These are phyloP conservation scores for Geoglossum glabrum DNA, from an alignment of 495 filamentous ascomycete genomes.

Conservation along the genomic window DNA sequence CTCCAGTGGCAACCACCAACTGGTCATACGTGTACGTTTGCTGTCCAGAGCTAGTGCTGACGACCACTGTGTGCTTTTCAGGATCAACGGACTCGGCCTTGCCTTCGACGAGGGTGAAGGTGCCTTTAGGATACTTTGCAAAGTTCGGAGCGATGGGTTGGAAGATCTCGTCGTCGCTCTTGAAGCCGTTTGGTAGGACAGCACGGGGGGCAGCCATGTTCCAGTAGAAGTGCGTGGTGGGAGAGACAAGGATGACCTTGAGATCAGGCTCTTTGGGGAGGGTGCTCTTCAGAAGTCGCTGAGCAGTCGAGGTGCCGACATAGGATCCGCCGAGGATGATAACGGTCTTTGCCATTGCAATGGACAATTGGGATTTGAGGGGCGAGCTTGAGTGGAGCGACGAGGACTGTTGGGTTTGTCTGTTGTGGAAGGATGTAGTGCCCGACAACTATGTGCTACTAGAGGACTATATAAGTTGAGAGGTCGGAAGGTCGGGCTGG, in stretches of 20 bases:
- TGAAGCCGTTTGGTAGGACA: slow-evolving; percentile 23
- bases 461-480: neutral
- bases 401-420: neutral
- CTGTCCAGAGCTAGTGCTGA: slow-evolving; percentile 17
- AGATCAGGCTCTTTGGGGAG: slow-evolving; percentile 22
- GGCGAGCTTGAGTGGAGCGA: neutral
- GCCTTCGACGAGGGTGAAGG: slow-evolving; percentile 38
- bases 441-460: neutral
- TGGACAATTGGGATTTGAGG: neutral
- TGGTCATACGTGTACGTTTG: slow-evolving; percentile 27
- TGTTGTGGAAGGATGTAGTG: neutral
- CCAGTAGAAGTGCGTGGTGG: slow-evolving; percentile 32
- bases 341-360: slow-evolving; percentile 17
- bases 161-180: slow-evolving; percentile 24
- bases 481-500: neutral
- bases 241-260: slow-evolving; percentile 35
- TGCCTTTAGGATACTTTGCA: slow-evolving; percentile 23
- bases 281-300: slow-evolving; percentile 31
- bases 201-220: slow-evolving; percentile 29
- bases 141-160: slow-evolving; percentile 31
- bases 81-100: slow-evolving; percentile 29
- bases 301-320: slow-evolving; percentile 28
- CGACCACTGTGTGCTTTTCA: slow-evolving; percentile 21
- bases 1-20: slow-evolving; percentile 35
- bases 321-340: slow-evolving; percentile 34